A percentile compares a stretch with the other conserved stretches of the same genome.
phyloP scores from a whole-genome alignment of 495 filamentous ascomycete genomes.

The Aspergillus nidulans region DNA sequence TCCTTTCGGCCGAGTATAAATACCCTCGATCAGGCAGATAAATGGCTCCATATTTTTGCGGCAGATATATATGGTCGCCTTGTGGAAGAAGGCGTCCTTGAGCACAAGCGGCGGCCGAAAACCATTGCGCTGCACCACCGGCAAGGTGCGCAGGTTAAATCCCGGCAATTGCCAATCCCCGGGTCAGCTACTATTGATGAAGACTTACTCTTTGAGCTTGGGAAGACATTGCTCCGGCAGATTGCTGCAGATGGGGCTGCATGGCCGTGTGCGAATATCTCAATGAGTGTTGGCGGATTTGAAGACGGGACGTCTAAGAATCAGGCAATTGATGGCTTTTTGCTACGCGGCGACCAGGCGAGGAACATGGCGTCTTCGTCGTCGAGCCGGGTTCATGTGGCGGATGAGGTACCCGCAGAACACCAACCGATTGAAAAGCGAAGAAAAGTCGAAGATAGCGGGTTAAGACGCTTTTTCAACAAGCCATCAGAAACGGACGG shows the following conservation, averaged over 20 bases:
- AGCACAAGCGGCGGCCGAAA: constrained; percentile 81
- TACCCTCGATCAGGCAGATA: constrained; percentile 70
- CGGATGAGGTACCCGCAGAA: constrained; percentile 1
- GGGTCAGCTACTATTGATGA: constrained; percentile 69
- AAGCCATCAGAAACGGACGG: constrained; percentile 13
- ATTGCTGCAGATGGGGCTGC: constrained; percentile 69
- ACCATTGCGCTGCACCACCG: constrained; percentile 80
- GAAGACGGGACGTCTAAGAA: constrained; percentile 84
- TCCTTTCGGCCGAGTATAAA: constrained; percentile 86
- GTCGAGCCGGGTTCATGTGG: constrained; percentile 11
- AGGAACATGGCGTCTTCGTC: constrained; percentile 39
- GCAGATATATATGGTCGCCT: constrained; percentile 88
- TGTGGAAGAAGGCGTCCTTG: constrained; percentile 86
- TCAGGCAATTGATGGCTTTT: constrained; percentile 76
- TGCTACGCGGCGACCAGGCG: constrained; percentile 74
- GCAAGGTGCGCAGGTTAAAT: constrained; percentile 63
- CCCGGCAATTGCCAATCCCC: constrained; percentile 71
- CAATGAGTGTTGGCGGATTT: constrained; percentile 80
- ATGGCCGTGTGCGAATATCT: constrained; percentile 86
- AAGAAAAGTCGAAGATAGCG: constrained; percentile 30
- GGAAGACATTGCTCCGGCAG: constrained; percentile 70
- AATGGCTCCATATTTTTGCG: constrained; percentile 88
- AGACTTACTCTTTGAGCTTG: constrained; percentile 67
- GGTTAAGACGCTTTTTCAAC: constrained; percentile 34
- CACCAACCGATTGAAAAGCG: constrained; percentile 26